phyloP scores from a whole-genome alignment of 176 grass and related monocot genomes.

The Themeda triandra region DNA sequence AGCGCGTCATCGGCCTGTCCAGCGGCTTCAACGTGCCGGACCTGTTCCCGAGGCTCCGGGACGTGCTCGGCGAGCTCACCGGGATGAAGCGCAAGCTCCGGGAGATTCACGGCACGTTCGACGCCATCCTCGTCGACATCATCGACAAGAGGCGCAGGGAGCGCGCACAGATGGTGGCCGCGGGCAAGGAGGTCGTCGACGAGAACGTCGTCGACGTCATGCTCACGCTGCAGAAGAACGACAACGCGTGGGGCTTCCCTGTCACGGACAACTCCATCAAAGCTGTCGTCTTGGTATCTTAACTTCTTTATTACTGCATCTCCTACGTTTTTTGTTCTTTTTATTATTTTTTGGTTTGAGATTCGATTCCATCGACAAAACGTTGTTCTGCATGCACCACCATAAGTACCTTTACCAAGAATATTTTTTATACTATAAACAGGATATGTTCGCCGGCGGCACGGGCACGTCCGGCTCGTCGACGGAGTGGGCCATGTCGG shows the following conservation, averaged over 20 bases:
- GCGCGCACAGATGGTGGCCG: not conserved
- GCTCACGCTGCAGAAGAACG: conserved; percentile 26
- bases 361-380: not conserved
- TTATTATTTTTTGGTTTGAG: too few species aligned
- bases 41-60: conserved; percentile 3
- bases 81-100: conserved; percentile 25
- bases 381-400: not conserved
- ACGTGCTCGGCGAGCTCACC: conserved; percentile 10
- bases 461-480: conserved; percentile 31
- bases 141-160: not conserved
- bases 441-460: conserved; percentile 32
- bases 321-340: too few species aligned
- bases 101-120: conserved; percentile 17
- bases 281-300: conserved; percentile 29
- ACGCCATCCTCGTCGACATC: conserved; percentile 17
- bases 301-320: not conserved
- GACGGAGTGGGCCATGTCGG: conserved; percentile 27
- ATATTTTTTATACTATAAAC: not conserved
- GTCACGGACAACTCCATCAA: conserved; percentile 41
- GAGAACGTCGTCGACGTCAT: conserved; percentile 29
- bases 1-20: conserved; percentile 21
- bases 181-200: conserved; percentile 26
- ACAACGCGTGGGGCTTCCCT: conserved; percentile 19
- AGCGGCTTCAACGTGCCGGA: conserved; percentile 27
- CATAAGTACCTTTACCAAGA: too few species aligned